Conservation (phyloP, 2,329 filamentous ascomycete genomes). For the Sphaerostilbella broomeana region DNA sequence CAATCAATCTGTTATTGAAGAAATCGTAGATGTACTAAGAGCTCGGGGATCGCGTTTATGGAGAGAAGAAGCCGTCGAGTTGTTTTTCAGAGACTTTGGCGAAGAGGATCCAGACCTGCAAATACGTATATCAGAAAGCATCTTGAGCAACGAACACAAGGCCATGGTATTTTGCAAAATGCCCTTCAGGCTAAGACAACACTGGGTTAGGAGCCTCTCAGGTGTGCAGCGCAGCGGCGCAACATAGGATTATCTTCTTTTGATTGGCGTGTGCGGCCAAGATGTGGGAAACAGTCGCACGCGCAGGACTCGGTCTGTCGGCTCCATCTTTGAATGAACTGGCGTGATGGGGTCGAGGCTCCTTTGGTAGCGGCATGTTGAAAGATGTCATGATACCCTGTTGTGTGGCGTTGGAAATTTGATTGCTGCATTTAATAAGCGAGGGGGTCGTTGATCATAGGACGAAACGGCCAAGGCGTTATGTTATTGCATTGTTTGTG, state of each 20-base stretch:
- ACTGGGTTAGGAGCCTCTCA: constrained; percentile 49
- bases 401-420: constrained; percentile 17
- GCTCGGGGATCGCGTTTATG: constrained; percentile 38
- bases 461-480: constrained; percentile 11
- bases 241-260: constrained; percentile 1
- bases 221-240: constrained; percentile 32
- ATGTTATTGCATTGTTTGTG: constrained; percentile 6
- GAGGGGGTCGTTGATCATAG: constrained; percentile 10
- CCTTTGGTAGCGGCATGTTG: constrained; percentile 10
- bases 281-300: not conserved
- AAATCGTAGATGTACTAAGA: constrained; percentile 36
- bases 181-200: constrained; percentile 43
- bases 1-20: constrained; percentile 26
- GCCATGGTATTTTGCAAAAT: constrained; percentile 59
- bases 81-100: constrained; percentile 53
- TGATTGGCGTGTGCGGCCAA: not conserved
- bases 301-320: too few relatives aligned
- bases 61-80: constrained; percentile 52
- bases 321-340: not conserved
- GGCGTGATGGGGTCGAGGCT: constrained; percentile 13
- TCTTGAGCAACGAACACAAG: constrained; percentile 52
- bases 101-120: constrained; percentile 53
- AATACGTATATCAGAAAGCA: constrained; percentile 52
- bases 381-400: constrained; percentile 19
- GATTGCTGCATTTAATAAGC: constrained; percentile 13